Conservation (phyloP, 768 basidiomycete genomes). For the Astraeus odoratus region DNA sequence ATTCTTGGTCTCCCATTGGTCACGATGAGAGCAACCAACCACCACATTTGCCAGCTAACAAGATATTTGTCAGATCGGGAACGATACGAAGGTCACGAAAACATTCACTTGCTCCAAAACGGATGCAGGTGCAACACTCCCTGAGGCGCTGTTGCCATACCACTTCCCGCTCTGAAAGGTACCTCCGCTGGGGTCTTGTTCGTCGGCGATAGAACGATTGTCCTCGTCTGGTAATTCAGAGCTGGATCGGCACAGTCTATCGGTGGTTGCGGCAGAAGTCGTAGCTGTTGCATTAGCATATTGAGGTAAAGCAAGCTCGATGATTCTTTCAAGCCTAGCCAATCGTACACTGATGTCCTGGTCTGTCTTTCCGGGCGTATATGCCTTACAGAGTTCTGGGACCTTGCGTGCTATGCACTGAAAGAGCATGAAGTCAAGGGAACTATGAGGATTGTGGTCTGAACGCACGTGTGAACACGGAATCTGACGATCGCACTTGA, state of each 20-base stretch:
- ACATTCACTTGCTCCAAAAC: slow-evolving; percentile 69
- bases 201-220: slow-evolving; percentile 63
- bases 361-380: slow-evolving; percentile 82
- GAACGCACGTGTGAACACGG: slow-evolving; percentile 74
- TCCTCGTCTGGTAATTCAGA: slow-evolving; percentile 58
- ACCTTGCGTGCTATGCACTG: slow-evolving; percentile 83
- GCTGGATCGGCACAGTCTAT: slow-evolving; percentile 37
- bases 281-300: slow-evolving; percentile 47
- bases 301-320: slow-evolving; percentile 75
- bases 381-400: slow-evolving; percentile 81
- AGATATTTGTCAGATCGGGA: slow-evolving; percentile 15
- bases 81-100: slow-evolving; percentile 11
- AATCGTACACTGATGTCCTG: slow-evolving; percentile 73
- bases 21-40: slow-evolving; percentile 32
- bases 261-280: slow-evolving; percentile 25
- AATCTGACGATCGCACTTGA: slow-evolving; percentile 76
- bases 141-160: slow-evolving; percentile 79
- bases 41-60: slow-evolving; percentile 49
- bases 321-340: slow-evolving; percentile 71
- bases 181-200: slow-evolving; percentile 69
- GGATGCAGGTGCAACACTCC: slow-evolving; percentile 74
- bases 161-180: slow-evolving; percentile 80
- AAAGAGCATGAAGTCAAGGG: slow-evolving; percentile 12
- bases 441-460: slow-evolving; percentile 1
- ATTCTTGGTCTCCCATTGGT: slow-evolving; percentile 21